A percentile compares a stretch with the other conserved stretches of the same genome.
Evolutionary conservation across 2,329 filamentous ascomycete species (phyloP).

Genomic region (Didymella segeticola): DNA sequence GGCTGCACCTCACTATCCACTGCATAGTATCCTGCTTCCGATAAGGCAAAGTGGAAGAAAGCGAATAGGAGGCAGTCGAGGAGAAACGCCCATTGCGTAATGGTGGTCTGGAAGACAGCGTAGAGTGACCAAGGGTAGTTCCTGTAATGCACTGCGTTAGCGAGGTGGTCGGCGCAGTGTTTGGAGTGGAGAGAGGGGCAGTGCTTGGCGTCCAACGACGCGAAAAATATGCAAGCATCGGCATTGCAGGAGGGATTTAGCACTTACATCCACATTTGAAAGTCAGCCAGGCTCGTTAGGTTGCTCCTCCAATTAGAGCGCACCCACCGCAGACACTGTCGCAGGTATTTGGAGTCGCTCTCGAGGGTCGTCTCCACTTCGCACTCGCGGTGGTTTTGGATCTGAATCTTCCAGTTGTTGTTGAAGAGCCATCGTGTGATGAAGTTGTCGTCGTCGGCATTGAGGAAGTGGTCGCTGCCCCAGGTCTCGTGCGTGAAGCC

Average conservation of each 20-base stretch:
- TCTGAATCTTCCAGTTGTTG: slow-evolving; percentile 91
- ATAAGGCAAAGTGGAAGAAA: slow-evolving; percentile 40
- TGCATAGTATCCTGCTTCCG: slow-evolving; percentile 41
- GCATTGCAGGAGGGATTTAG: slow-evolving; percentile 23
- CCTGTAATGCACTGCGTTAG: slow-evolving; percentile 57
- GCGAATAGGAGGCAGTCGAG: slow-evolving; percentile 66
- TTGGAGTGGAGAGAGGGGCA: slow-evolving; percentile 36
- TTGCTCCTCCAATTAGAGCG: slow-evolving; percentile 98
- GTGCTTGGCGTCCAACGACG: slow-evolving; percentile 37
- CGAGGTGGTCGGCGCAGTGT: slow-evolving; percentile 26
- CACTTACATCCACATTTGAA: slow-evolving; percentile 84
- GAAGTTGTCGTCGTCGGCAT: slow-evolving; percentile 98
- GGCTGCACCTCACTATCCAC: slow-evolving; percentile 24
- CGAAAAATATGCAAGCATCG: slow-evolving; percentile 33
- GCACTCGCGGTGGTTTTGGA: slow-evolving; percentile 91
- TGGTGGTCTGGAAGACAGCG: slow-evolving; percentile 88
- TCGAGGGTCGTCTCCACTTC: slow-evolving; percentile 88
- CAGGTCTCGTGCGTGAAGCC: slow-evolving; percentile 88
- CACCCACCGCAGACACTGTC: slow-evolving; percentile 93
- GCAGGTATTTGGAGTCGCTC: slow-evolving; percentile 85
- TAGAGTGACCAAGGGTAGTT: slow-evolving; percentile 94
- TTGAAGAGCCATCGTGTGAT: slow-evolving; percentile 95
- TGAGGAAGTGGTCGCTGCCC: slow-evolving; percentile 76
- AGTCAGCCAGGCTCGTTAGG: slow-evolving; percentile 85
- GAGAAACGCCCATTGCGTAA: slow-evolving; percentile 84